Base-by-base conservation (phyloP, 73 alveolate species). In the Blepharisma stoltei region DNA sequence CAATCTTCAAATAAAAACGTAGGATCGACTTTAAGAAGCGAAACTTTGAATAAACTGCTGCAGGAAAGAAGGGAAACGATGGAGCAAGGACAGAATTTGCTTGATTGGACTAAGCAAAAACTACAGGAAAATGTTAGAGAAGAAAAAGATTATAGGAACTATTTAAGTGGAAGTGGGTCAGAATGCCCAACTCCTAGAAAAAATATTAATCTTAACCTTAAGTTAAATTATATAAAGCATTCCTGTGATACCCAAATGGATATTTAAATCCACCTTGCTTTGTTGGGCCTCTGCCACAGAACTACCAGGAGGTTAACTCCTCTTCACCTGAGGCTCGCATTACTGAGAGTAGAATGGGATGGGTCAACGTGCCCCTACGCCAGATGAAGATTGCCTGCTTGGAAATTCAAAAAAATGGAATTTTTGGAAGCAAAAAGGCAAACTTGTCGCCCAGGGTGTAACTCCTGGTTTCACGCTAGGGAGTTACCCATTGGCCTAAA, bases 11-110 rank as follows among this genome's bases (percentile, higher is more conserved):
- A 32, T 32, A 32, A 32, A 32, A 32, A 3, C 3, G 41, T 32
- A 32, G 41, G 41, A 0, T 1, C 41, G 0, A 1, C 41, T 25
- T 60, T 60, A 8, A n/a, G 73, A 8, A 60, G 73, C 46, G 73
- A 60, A 60, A 60, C 73, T 14, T 14, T 60, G 2, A 38, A n/a
- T 14, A 60, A 38, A 60, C 73, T 60, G 46, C 46, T 60, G 18
- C 73, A 60, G 5, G 73, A 60, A 60, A n/a, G 73, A 20, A n/a
- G 73, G 23, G 66, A 11, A 52, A 52, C n/a, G 66, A 11, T 52
- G 66, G 23, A 52, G 4, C n/a, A 52, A 52, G 23, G 66, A 14
- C 66, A 52, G 23, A 60, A 14, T 38, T 14, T 14, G 73, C 73
- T 25, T 60, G n/a, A 14, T 8, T 14, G 48, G 23, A 25, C 38